A percentile compares a stretch with the other conserved stretches of the same genome.
These are phyloP conservation scores for Taphrina deformans DNA, from an alignment of 1,139 yeast genomes.

Conservation along the genomic window DNA sequence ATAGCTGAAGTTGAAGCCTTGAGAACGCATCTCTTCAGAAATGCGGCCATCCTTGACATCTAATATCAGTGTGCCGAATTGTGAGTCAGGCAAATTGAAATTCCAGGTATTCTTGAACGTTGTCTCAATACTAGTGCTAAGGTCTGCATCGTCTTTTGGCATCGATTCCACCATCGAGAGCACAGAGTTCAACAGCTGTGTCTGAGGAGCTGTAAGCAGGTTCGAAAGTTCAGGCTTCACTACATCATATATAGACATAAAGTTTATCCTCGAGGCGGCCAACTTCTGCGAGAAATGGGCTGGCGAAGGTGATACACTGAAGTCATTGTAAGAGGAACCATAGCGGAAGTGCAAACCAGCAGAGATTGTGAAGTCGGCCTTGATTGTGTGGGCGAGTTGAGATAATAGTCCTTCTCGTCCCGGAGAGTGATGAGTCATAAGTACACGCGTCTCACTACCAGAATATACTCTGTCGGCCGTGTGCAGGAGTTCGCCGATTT, in stretches of 20 bases:
- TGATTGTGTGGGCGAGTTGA: constrained; percentile 64
- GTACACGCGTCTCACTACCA: constrained; percentile 56
- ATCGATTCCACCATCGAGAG: constrained; percentile 64
- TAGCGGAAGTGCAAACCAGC: constrained; percentile 73
- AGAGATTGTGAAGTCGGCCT: constrained; percentile 70
- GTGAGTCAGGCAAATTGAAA: constrained; percentile 67
- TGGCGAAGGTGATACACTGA: constrained; percentile 62
- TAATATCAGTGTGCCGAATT: constrained; percentile 51
- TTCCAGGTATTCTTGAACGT: constrained; percentile 78
- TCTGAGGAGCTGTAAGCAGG: constrained; percentile 47
- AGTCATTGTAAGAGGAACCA: constrained; percentile 69
- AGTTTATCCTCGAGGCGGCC: constrained; percentile 60
- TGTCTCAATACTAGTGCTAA: constrained; percentile 46
- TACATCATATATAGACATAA: constrained; percentile 65
- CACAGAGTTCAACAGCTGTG: constrained; percentile 54
- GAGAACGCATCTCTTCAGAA: constrained; percentile 50
- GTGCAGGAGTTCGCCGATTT: constrained; percentile 63
- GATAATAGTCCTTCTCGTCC: constrained; percentile 66
- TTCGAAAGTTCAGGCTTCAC: constrained; percentile 56
- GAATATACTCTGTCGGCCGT: constrained; percentile 51
- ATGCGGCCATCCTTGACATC: constrained; percentile 50
- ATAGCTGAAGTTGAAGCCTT: constrained; percentile 56
- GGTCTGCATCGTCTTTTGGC: constrained; percentile 49
- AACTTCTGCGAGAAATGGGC: constrained; percentile 64
- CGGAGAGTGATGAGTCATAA: constrained; percentile 68